These are phyloP conservation scores for Fusarium nelsonii DNA, from an alignment of 2,329 filamentous ascomycete genomes.

Conservation along the genomic window DNA sequence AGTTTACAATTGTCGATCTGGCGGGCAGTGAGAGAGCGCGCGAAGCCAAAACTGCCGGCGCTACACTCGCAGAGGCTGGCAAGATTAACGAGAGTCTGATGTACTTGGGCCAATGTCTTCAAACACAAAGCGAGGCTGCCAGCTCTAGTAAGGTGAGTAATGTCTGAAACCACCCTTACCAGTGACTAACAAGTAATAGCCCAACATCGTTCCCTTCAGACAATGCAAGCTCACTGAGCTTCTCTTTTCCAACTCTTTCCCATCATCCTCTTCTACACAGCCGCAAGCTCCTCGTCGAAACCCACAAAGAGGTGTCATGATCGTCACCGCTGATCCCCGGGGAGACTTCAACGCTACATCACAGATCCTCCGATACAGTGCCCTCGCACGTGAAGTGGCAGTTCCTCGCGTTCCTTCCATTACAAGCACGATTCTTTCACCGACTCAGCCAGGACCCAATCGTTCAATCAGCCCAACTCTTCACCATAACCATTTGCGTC, in stretches of 20 bases:
- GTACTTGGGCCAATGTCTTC: conserved; percentile 96
- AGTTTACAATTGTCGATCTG: conserved; percentile 89
- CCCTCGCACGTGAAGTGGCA: conserved; percentile 91
- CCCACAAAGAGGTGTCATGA: conserved; percentile 92
- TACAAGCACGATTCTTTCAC: conserved; percentile 74
- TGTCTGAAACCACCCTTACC: background rate
- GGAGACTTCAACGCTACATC: conserved; percentile 98
- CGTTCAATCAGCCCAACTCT: conserved; percentile 51
- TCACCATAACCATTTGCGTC: conserved; percentile 54
- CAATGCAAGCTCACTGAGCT: conserved; percentile 89
- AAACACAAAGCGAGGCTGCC: conserved; percentile 88
- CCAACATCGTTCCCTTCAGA: conserved; percentile 80
- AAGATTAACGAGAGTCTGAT: conserved; percentile 99
- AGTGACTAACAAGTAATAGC: conserved; percentile 58
- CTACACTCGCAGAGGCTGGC: conserved; percentile 92
- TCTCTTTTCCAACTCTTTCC: conserved; percentile 90
- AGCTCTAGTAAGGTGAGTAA: conserved; percentile 75
- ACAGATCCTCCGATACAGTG: conserved; percentile 94
- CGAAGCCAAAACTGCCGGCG: conserved; percentile 92
- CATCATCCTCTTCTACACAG: conserved; percentile 63
- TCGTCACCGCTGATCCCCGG: conserved; percentile 91
- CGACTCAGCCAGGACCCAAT: conserved; percentile 44
- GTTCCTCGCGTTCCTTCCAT: conserved; percentile 89
- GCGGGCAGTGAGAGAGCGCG: conserved; percentile 94
- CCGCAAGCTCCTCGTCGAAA: conserved; percentile 63